These are phyloP conservation scores for Boletus eberwhitei DNA, from an alignment of 768 basidiomycete genomes.

Conservation along the genomic window DNA sequence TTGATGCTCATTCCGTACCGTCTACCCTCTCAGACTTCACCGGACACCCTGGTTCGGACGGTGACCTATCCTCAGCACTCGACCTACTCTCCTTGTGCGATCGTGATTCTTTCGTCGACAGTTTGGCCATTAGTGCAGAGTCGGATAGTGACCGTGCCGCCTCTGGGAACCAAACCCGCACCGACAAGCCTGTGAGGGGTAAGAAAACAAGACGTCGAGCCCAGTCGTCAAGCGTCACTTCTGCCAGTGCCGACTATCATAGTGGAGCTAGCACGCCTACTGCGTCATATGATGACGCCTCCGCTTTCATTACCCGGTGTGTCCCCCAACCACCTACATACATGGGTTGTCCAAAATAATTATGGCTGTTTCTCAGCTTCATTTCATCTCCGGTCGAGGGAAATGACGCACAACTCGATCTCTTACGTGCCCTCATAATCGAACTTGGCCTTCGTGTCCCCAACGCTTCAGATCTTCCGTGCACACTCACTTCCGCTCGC, in stretches of 20 bases:
- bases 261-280: slow-evolving; percentile 12
- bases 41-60: slow-evolving; percentile 7
- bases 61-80: slow-evolving; percentile 9
- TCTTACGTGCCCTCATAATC: slow-evolving; percentile 72
- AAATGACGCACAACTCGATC: slow-evolving; percentile 40
- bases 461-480: slow-evolving; percentile 46
- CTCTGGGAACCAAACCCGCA: not conserved
- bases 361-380: slow-evolving; percentile 12
- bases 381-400: slow-evolving; percentile 20
- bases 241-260: slow-evolving; percentile 5
- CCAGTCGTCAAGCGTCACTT: not conserved
- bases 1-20: slow-evolving; percentile 11
- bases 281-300: slow-evolving; percentile 26
- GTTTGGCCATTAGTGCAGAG: slow-evolving; percentile 3
- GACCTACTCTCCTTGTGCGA: slow-evolving; percentile 19
- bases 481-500: slow-evolving; percentile 63
- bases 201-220: slow-evolving; percentile 3
- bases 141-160: not conserved
- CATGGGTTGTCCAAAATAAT: not conserved
- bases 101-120: slow-evolving; percentile 1
- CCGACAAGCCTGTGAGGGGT: not conserved
- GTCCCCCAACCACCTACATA: not conserved
- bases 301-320: slow-evolving; percentile 27
- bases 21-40: slow-evolving; percentile 9
- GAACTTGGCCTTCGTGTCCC: slow-evolving; percentile 64